A percentile compares a stretch with the other conserved stretches of the same genome.
Conservation (phyloP, 2,329 filamentous ascomycete species). For the Drechslera avenae region DNA sequence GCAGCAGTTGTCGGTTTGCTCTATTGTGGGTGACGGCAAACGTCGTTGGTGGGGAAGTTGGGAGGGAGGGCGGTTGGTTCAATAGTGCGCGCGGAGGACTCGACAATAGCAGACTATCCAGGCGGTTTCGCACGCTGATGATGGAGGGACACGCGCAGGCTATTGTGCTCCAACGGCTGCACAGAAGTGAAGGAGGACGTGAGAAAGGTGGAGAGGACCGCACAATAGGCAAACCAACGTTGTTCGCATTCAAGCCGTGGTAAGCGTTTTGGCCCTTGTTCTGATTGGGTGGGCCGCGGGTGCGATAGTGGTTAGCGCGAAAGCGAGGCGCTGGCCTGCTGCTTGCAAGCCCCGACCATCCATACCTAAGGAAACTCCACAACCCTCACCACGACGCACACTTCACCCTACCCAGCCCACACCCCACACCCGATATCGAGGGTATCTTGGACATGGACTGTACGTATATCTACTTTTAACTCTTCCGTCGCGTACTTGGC, state of each 20-base stretch:
- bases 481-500: conserved; percentile 28
- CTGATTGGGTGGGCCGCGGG: conserved; percentile 33
- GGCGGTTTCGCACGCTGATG: conserved; percentile 2
- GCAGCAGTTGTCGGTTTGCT: conserved; percentile 13
- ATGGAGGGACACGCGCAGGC: neutral
- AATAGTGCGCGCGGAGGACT: conserved; percentile 22
- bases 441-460: conserved; percentile 64
- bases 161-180: conserved; percentile 1
- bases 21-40: conserved; percentile 10
- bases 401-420: conserved; percentile 38
- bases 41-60: conserved; percentile 27
- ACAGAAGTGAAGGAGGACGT: conserved; percentile 6
- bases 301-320: conserved; percentile 14
- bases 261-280: conserved; percentile 19
- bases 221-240: conserved; percentile 22
- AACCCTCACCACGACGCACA: conserved; percentile 36
- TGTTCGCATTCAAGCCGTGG: conserved; percentile 21
- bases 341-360: conserved; percentile 13
- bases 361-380: conserved; percentile 26
- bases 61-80: no score
- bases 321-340: conserved; percentile 2
- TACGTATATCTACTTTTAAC: conserved; percentile 55
- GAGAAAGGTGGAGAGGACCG: conserved; percentile 11
- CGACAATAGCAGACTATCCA: conserved; percentile 3
- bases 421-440: conserved; percentile 40